Conservation (phyloP, 192 early-diverging fungal species). For the Physocladia obscura region DNA sequence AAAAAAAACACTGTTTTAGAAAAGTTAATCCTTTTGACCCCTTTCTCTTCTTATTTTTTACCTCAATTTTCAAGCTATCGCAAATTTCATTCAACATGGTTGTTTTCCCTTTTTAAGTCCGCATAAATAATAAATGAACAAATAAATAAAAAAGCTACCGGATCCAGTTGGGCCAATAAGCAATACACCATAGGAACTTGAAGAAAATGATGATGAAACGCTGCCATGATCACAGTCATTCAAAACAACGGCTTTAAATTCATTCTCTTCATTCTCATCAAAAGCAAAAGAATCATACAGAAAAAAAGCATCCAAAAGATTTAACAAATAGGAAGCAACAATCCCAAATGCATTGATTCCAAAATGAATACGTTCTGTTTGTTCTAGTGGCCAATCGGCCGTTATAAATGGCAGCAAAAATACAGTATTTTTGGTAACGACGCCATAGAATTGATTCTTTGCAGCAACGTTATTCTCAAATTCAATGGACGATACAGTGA, state of each 20-base stretch:
- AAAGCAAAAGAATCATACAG: not conserved
- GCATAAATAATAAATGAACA: not conserved
- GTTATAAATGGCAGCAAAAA: too few species aligned
- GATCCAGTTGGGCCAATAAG: slow-evolving; percentile 11
- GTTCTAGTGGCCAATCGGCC: too few species aligned
- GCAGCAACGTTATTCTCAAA: too few species aligned
- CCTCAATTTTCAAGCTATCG: not conserved
- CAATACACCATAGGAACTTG: slow-evolving; percentile 16
- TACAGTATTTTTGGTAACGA: too few species aligned
- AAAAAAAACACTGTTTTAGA: not conserved
- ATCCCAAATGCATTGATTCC: not conserved
- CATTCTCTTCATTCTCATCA: not conserved
- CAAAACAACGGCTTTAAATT: not conserved
- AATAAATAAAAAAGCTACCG: not conserved
- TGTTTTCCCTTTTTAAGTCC: not conserved
- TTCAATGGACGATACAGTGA: too few species aligned
- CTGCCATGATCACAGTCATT: not conserved
- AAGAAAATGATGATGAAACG: not conserved
- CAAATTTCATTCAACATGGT: not conserved
- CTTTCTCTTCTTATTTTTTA: too few species aligned
- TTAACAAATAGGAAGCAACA: not conserved
- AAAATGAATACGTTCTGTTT: too few species aligned
- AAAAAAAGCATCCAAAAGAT: not conserved
- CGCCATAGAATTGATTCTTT: too few species aligned
- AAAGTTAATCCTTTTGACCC: too few species aligned